Conservation (phyloP, 192 early-diverging fungal genomes). For the Coemansia asiatica region DNA sequence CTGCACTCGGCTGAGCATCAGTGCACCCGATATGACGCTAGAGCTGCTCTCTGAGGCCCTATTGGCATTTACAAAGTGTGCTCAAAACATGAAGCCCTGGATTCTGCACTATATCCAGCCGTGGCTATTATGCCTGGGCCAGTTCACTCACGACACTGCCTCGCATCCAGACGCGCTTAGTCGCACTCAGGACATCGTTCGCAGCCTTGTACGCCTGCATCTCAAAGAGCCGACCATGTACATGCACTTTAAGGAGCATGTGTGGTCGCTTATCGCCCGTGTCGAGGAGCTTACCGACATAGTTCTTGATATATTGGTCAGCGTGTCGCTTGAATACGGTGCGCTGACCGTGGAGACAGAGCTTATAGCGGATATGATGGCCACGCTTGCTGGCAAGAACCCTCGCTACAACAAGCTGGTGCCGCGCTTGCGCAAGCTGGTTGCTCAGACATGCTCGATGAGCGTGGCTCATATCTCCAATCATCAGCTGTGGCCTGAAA, state of each 20-base stretch:
- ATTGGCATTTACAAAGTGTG: constrained; percentile 76
- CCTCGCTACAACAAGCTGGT: constrained; percentile 80
- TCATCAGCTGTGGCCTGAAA: constrained; percentile 89
- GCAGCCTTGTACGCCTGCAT: constrained; percentile 77
- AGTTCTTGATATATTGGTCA: constrained; percentile 77
- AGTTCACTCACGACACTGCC: constrained; percentile 56
- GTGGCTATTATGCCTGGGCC: constrained; percentile 80
- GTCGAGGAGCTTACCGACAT: constrained; percentile 81
- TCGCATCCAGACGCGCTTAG: constrained; percentile 41
- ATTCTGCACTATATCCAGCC: constrained; percentile 89
- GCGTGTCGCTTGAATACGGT: constrained; percentile 78
- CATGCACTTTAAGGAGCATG: constrained; percentile 76
- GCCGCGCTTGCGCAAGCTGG: constrained; percentile 74
- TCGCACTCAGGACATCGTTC: constrained; percentile 73
- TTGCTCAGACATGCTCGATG: constrained; percentile 76
- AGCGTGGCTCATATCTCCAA: constrained; percentile 71
- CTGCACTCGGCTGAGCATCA: constrained; percentile 74
- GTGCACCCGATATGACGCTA: constrained; percentile 77
- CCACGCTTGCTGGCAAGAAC: constrained; percentile 76
- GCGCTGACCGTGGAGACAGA: constrained; percentile 77
- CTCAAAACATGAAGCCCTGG: constrained; percentile 70
- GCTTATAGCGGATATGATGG: constrained; percentile 83
- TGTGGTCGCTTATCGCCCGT: constrained; percentile 78
- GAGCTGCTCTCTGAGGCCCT: constrained; percentile 88
- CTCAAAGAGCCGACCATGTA: constrained; percentile 83